phyloP scores from a whole-genome alignment of 2,329 filamentous ascomycete species.

The Diplocarpon mali region DNA sequence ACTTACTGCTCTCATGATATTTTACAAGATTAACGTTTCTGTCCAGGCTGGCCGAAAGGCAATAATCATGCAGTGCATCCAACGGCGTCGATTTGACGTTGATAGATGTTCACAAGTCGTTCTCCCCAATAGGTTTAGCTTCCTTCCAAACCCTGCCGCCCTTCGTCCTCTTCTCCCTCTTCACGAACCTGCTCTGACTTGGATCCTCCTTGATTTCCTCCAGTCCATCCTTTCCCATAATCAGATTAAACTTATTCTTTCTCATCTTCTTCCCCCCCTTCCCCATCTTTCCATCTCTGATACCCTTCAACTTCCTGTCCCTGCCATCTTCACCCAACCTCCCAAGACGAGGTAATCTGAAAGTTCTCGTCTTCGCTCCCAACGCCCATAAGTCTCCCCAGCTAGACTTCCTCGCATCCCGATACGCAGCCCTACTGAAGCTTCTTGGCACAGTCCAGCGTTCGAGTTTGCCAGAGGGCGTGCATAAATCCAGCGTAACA shows the following conservation, averaged over 20 bases:
- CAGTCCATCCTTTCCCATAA: constrained; percentile 25
- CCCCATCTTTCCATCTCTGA: constrained; percentile 21
- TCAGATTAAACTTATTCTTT: constrained; percentile 32
- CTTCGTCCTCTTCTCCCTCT: constrained; percentile 26
- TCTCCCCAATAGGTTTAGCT: constrained; percentile 25
- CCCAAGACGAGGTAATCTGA: constrained; percentile 50
- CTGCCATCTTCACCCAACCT: constrained; percentile 22
- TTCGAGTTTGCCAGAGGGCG: constrained; percentile 72
- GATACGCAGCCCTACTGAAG: constrained; percentile 72
- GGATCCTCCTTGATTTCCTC: constrained; percentile 22
- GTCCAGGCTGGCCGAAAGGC: no score
- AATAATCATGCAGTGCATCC: no score
- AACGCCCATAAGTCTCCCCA: constrained; percentile 97
- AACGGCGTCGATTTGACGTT: no score
- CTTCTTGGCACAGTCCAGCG: constrained; percentile 86
- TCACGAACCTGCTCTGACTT: constrained; percentile 14
- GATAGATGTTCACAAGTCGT: constrained; percentile 15
- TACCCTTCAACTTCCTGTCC: constrained; percentile 29
- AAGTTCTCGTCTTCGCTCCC: constrained; percentile 75
- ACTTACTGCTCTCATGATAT: no score
- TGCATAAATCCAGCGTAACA: constrained; percentile 84
- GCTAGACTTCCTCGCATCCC: constrained; percentile 76
- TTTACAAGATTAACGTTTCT: no score
- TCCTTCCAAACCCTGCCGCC: constrained; percentile 28
- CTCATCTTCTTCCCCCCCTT: constrained; percentile 34